Conservation (phyloP, 2,329 filamentous ascomycete species). For the Pleomassaria siparia region DNA sequence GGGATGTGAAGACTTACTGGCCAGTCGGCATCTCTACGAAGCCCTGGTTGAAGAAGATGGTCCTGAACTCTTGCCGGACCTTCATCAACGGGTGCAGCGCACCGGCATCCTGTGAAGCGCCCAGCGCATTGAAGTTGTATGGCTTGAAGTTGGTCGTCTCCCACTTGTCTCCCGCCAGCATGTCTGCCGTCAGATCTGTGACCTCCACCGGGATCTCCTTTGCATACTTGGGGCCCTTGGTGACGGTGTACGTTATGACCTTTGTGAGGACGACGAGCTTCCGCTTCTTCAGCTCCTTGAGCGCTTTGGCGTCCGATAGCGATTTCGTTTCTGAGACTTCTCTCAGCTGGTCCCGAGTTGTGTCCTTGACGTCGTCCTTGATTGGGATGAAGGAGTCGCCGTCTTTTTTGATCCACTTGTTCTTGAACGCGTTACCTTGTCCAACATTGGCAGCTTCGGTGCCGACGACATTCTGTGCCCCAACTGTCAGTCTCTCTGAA, state of each 20-base stretch:
- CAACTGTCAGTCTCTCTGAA: conserved; percentile 21
- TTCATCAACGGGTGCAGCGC: conserved; percentile 71
- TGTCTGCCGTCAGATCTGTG: conserved; percentile 91
- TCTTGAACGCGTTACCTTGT: conserved; percentile 90
- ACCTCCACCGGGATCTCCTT: conserved; percentile 88
- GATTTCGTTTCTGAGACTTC: conserved; percentile 70
- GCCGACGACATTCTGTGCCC: conserved; percentile 62
- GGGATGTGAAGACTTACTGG: conserved; percentile 49
- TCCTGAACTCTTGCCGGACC: conserved; percentile 90
- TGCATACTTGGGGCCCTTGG: conserved; percentile 85
- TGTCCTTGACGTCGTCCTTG: conserved; percentile 75
- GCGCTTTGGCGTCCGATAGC: conserved; percentile 70
- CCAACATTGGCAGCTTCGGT: conserved; percentile 80
- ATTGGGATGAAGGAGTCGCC: conserved; percentile 57
- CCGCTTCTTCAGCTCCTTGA: conserved; percentile 85
- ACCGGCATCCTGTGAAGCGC: conserved; percentile 60
- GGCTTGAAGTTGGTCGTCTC: conserved; percentile 87
- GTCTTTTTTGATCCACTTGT: conserved; percentile 67
- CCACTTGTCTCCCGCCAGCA: conserved; percentile 86
- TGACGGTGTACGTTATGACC: conserved; percentile 78
- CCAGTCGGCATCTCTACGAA: conserved; percentile 98
- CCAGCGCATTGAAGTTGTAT: conserved; percentile 75
- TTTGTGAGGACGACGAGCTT: conserved; percentile 86
- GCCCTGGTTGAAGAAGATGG: conserved; percentile 99
- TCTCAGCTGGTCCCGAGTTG: conserved; percentile 73